Percentiles rank a stretch among this genome's conserved stretches.
These are phyloP conservation scores for Leishmania arabica DNA, from an alignment of 208 protist species.

Conservation along the genomic window DNA sequence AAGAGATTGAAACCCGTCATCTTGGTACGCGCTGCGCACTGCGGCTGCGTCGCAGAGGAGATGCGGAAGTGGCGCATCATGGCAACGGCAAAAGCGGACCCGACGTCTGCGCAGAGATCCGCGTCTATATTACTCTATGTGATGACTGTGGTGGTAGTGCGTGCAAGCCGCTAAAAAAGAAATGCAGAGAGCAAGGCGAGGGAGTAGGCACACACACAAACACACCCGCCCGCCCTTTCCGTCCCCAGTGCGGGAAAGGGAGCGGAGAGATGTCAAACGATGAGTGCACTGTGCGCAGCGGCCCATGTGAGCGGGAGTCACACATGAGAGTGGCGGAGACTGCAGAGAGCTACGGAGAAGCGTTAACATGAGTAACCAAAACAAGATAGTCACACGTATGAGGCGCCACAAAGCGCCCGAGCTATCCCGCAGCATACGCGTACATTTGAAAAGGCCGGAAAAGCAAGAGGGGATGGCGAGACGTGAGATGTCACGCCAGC, in stretches of 20 bases:
- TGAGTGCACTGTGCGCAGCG: background rate
- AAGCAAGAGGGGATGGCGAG: background rate
- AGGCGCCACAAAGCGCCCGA: background rate
- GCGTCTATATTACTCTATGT: background rate
- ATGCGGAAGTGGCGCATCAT: constrained; percentile 31
- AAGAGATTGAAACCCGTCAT: constrained; percentile 78
- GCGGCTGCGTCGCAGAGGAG: constrained; percentile 2
- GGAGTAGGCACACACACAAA: background rate
- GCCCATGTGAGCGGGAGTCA: background rate
- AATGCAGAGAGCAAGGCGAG: background rate
- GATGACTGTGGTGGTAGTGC: background rate
- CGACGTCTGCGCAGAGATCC: background rate
- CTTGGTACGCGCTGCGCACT: constrained; percentile 23
- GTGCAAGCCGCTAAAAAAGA: background rate
- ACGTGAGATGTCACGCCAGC: background rate
- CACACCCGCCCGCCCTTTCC: background rate
- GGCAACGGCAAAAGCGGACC: background rate
- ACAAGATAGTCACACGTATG: background rate
- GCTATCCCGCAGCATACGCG: background rate
- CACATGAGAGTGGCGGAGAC: background rate
- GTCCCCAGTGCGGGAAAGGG: background rate
- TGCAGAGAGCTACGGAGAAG: background rate
- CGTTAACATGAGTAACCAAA: background rate
- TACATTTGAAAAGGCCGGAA: background rate
- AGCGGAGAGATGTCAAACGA: background rate